These are phyloP conservation scores for Colletotrichum orbiculare DNA, from an alignment of 2,329 filamentous ascomycete species.

Conservation along the genomic window DNA sequence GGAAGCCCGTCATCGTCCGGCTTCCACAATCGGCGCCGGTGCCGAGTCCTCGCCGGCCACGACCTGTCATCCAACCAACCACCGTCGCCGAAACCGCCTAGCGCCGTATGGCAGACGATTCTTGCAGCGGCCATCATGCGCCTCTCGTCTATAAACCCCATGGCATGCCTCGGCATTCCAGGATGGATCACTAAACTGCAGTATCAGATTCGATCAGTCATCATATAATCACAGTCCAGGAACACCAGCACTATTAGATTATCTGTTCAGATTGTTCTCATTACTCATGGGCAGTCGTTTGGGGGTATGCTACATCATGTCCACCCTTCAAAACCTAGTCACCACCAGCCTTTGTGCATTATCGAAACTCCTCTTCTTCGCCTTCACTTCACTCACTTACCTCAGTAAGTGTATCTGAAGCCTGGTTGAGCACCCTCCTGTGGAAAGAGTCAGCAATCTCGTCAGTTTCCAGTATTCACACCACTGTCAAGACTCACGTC, in stretches of 20 bases:
- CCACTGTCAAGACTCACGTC: conserved; percentile 53
- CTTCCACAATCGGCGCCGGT: not conserved
- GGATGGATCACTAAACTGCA: not conserved
- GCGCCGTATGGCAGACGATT: conserved; percentile 15
- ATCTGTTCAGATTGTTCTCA: not conserved
- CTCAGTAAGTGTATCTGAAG: conserved; percentile 50
- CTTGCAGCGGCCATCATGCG: conserved; percentile 20
- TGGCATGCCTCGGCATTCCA: conserved; percentile 22
- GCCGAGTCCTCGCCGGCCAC: conserved; percentile 22
- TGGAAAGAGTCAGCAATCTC: conserved; percentile 7
- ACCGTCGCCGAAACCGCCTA: conserved; percentile 7
- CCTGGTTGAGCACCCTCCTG: conserved; percentile 40
- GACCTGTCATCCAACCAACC: conserved; percentile 19
- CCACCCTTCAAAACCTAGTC: not conserved
- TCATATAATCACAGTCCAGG: conserved; percentile 5
- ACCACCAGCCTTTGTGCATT: not conserved
- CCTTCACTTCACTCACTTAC: not conserved
- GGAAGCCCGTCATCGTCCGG: too few species aligned
- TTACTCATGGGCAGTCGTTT: conserved; percentile 16
- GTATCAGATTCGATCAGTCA: not conserved
- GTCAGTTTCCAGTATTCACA: not conserved
- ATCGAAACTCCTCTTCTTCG: conserved; percentile 14
- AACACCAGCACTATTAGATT: not conserved
- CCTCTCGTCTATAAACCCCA: conserved; percentile 16
- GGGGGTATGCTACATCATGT: conserved; percentile 9